Base-by-base conservation (phyloP, 495 filamentous ascomycete genomes). In the Talaromyces proteolyticus region DNA sequence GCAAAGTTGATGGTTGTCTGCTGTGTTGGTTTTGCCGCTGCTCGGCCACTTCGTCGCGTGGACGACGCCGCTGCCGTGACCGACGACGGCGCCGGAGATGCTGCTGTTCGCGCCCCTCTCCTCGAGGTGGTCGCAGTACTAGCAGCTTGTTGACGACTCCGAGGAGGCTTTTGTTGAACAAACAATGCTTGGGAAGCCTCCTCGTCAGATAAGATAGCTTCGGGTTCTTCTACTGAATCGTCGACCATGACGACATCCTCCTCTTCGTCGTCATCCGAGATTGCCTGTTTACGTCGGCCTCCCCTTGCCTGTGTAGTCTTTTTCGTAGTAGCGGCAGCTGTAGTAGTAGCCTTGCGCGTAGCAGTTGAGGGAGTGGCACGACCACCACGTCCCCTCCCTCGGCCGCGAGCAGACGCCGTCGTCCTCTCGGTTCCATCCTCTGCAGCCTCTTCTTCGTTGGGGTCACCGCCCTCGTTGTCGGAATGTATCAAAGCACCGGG, bases 1-100 rank as follows among this genome's bases (percentile, higher is more conserved):
- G 80, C 79, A 59, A 96, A 95, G 59, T 77, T 84, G 16, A 95
- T 67, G 11, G 73, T 91, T 2, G 86, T 79, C 64, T 97, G 91
- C 41, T 75, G 56, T 58, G 48, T 43, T 11, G 55, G 59, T 51
- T 56, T 65, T 59, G 42, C 64, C 65, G 23, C 59, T 47, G 37
- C 43, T 4, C 48, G 48, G 14, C 25, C 42, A n/a, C 41, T 29
- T 43, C 59, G 58, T 23, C 66, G 62, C 7, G 68, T 49, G 42
- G 71, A 72, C 14, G 70, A 61, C 6, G 64, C 57, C 5, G 70
- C 53, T 36, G 68, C 64, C 17, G 74, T 70, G 23, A 61, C 61
- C 7, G 71, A 70, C 5, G 78, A 78, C 3, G 74, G 65, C 34
- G 73, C 65, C 22, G 72, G 63, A 19, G 72, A 64, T 18, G 66